Conservation (phyloP, 1,139 yeast species). For the Taphrina confusa region DNA sequence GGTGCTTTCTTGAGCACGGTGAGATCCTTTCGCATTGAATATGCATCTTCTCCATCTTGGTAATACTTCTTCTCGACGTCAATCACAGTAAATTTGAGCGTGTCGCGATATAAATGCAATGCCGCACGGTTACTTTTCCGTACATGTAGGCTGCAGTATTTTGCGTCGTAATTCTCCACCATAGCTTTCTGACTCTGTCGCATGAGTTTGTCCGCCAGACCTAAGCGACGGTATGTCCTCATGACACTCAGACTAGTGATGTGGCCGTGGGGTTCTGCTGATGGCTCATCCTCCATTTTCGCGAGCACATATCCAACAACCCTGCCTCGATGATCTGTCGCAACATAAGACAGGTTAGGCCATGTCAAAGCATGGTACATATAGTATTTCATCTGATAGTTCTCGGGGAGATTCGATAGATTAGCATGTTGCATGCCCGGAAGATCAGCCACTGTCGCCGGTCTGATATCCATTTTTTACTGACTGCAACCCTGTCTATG, state of each 20-base stretch:
- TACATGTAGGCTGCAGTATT: slow-evolving; percentile 88
- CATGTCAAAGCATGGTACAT: slow-evolving; percentile 91
- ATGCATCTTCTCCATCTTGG: slow-evolving; percentile 99
- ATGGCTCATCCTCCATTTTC: slow-evolving; percentile 93
- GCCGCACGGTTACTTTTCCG: slow-evolving; percentile 94
- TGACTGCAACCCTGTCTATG: no score
- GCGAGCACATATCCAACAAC: slow-evolving; percentile 93
- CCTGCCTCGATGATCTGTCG: slow-evolving; percentile 59
- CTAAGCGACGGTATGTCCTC: slow-evolving; percentile 94
- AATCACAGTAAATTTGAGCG: slow-evolving; percentile 76
- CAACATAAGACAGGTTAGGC: slow-evolving; percentile 98
- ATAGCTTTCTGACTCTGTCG: slow-evolving; percentile 79
- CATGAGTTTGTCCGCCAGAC: slow-evolving; percentile 91
- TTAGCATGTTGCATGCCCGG: slow-evolving; percentile 89
- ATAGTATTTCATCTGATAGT: slow-evolving; percentile 82
- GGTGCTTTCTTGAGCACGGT: slow-evolving; percentile 18
- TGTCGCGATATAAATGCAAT: slow-evolving; percentile 82
- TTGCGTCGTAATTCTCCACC: slow-evolving; percentile 78
- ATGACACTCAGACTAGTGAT: slow-evolving; percentile 90
- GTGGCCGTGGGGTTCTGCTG: slow-evolving; percentile 84
- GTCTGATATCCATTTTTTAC: slow-evolving; percentile 68
- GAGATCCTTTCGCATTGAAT: slow-evolving; percentile 51
- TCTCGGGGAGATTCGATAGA: slow-evolving; percentile 89
- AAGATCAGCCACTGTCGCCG: slow-evolving; percentile 80
- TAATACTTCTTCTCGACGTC: slow-evolving; percentile 83